phyloP scores from a whole-genome alignment of 306 rosid genomes.

The Cajanus cajan region DNA sequence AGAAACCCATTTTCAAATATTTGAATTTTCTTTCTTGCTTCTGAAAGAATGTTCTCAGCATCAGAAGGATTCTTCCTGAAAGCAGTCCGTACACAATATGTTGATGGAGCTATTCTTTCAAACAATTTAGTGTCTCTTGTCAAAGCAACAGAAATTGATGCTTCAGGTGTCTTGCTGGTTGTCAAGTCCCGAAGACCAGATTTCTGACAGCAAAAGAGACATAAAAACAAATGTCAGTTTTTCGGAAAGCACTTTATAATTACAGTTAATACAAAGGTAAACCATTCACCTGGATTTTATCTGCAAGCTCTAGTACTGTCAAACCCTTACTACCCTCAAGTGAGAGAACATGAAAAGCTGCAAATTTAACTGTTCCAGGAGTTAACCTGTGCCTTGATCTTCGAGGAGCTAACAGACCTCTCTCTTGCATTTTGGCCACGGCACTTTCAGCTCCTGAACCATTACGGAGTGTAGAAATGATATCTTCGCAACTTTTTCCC shows the following conservation, averaged over 20 bases:
- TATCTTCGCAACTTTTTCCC: conserved; percentile 79
- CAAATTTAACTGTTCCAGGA: conserved; percentile 98
- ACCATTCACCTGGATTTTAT: conserved; percentile 84
- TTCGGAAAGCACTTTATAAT: background rate
- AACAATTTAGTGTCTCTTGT: conserved; percentile 97
- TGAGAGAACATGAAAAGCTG: conserved; percentile 97
- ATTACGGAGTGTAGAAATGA: conserved; percentile 84
- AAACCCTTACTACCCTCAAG: conserved; percentile 92
- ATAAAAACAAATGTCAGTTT: conserved; percentile 20
- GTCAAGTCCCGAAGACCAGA: conserved; percentile 99
- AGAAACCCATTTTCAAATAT: conserved; percentile 92
- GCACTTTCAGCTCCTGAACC: conserved; percentile 99
- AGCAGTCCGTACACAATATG: conserved; percentile 90
- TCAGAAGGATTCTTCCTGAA: conserved; percentile 91
- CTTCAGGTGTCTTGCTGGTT: conserved; percentile 98
- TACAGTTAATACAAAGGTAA: background rate
- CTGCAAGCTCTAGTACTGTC: conserved; percentile 92
- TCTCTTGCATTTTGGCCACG: conserved; percentile 91
- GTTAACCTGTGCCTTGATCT: conserved; percentile 95
- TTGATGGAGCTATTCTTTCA: conserved; percentile 99
- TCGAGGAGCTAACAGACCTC: conserved; percentile 85
- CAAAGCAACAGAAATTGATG: conserved; percentile 98
- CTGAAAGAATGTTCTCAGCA: conserved; percentile 84
- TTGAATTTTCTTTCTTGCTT: conserved; percentile 92
- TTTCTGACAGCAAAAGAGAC: conserved; percentile 53